These are phyloP conservation scores for Psidium guajava DNA, from an alignment of 345 rosid genomes.

Conservation along the genomic window DNA sequence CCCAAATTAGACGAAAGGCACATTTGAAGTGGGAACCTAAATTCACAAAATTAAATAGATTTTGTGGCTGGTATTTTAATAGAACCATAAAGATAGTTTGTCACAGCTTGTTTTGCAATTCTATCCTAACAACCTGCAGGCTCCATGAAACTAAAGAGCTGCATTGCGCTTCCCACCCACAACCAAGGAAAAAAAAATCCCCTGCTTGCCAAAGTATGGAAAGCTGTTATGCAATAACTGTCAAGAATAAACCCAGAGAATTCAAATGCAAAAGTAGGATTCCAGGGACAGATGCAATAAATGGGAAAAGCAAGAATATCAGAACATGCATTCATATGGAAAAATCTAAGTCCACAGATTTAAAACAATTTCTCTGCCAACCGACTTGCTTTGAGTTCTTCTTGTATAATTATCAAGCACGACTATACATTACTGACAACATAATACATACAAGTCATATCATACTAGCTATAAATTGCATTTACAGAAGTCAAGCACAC, in stretches of 20 bases:
- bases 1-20: not conserved
- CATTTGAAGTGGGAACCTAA: not conserved
- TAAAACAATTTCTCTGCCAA: not conserved
- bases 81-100: not conserved
- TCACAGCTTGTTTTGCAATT: not conserved
- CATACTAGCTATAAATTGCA: not conserved
- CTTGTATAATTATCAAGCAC: not conserved
- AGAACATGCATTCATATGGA: not conserved
- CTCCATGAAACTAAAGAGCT: not conserved
- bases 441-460: not conserved
- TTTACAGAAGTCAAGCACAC: not conserved
- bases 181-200: not conserved
- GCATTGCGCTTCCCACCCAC: not conserved
- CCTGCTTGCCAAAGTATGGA: not conserved
- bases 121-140: not conserved
- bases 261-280: not conserved
- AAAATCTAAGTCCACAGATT: not conserved
- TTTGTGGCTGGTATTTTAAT: not conserved
- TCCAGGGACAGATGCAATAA: not conserved
- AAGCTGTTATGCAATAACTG: not conserved
- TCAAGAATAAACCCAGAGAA: not conserved
- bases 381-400: not conserved
- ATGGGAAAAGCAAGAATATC: not conserved
- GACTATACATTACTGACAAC: not conserved
- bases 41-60: not conserved